Evolutionary conservation across 371 early-diverging fungal genomes (phyloP), one percentile per base, ranked within the genome.

Genomic region (Parasitella parasitica): DNA sequence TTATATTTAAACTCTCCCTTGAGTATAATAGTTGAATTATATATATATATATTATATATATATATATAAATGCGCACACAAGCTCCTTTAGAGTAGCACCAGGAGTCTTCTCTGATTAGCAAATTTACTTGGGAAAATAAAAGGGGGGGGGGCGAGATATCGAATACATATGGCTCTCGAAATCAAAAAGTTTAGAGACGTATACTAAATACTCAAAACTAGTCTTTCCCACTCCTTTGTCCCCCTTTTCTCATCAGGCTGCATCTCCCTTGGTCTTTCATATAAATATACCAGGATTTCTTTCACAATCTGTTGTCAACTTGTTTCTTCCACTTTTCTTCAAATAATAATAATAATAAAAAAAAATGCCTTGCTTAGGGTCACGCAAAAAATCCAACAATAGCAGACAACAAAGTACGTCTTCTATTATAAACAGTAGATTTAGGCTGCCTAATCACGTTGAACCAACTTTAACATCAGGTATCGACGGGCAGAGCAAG

Each of bases 291-390:
- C 32, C 32, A 32, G 4, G 4, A 32, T 32, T 32, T 32, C 32
- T 32, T 32, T 32, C 32, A 32, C 8, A 32, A 32, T 32, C 1
- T 32, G 32, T 32, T 32, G 32, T 32, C 32, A 32, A 32, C 11
- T 38, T 16, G 38, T 38, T 38, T 38, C 22, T 24, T 48, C 35
- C 39, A 53, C 2, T 30, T 63, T 20, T 38, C 7, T 54, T 32
- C 43, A 13, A 16, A n/a, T n/a, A n/a, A n/a, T n/a, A n/a, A n/a
- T 48, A 18, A 46, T 46, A 20, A 46, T 24, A 24, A 24, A 11
- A 46, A 20, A 22, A 2, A 11, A 66, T 69, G 69, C 65, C 58
- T 57, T 69, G 69, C 49, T 49, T 69, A 39, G 69, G 69, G 22
- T 48, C 69, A 13, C 52, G 69, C 49, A 64, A 57, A 41, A 69